Evolutionary conservation across 2,329 filamentous ascomycete genomes (phyloP).

Genomic region (Clathrospora elynae): DNA sequence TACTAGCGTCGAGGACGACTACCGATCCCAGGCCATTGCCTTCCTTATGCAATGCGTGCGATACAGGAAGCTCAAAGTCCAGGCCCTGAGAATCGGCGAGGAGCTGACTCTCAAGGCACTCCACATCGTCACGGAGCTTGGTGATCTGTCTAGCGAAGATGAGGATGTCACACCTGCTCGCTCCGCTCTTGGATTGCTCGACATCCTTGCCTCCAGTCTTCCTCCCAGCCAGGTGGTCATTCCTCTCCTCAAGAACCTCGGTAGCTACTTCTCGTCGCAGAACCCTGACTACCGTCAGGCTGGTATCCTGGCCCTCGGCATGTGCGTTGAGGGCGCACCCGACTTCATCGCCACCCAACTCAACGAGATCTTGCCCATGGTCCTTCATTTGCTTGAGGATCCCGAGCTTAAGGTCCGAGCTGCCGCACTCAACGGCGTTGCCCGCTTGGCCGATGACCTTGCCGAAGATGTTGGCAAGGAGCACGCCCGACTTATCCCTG

Average conservation of each 20-base stretch:
- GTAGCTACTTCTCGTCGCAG: slow-evolving; percentile 74
- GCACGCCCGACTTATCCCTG: slow-evolving; percentile 81
- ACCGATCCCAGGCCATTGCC: slow-evolving; percentile 84
- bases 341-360: slow-evolving; percentile 97
- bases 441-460: slow-evolving; percentile 89
- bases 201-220: slow-evolving; percentile 84
- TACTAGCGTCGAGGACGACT: slow-evolving; percentile 78
- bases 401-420: slow-evolving; percentile 82
- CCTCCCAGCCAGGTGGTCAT: slow-evolving; percentile 94
- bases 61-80: slow-evolving; percentile 94
- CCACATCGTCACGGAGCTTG: slow-evolving; percentile 87
- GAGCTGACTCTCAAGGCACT: slow-evolving; percentile 86
- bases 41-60: slow-evolving; percentile 93
- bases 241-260: slow-evolving; percentile 84
- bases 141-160: slow-evolving; percentile 71
- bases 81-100: slow-evolving; percentile 84
- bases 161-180: slow-evolving; percentile 86
- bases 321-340: slow-evolving; percentile 93
- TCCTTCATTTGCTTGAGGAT: slow-evolving; percentile 83
- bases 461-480: slow-evolving; percentile 86
- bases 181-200: slow-evolving; percentile 83
- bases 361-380: slow-evolving; percentile 79
- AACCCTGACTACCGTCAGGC: slow-evolving; percentile 84
- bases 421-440: slow-evolving; percentile 84
- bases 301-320: slow-evolving; percentile 88